Evolutionary conservation across 768 basidiomycete species (phyloP), one percentile per base, ranked within the genome.

Genomic region (Lactarius evosmus): DNA sequence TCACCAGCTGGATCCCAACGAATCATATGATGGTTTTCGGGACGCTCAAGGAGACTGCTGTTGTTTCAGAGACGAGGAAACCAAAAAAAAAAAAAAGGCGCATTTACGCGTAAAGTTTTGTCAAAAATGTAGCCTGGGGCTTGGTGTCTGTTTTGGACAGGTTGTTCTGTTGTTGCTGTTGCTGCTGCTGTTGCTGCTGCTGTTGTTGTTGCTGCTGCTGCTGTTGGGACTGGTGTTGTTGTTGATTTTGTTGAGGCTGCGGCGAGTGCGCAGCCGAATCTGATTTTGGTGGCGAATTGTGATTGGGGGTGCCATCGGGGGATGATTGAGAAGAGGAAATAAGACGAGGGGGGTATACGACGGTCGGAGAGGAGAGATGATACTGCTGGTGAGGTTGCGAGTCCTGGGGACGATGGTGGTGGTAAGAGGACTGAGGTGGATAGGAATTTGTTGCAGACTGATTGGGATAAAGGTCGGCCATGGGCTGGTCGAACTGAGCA

Each of bases 11-110:
- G 88, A 73, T 95, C 93, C 94, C 94, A 97, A 58, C 94, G 89
- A 74, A 97, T 95, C 90, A 96, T 95, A 75, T 94, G 91, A 70
- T 95, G 91, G 76, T 95, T 95, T 77, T 95, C 93, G 62, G 89
- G 85, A 54, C 92, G 87, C 75, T 94, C 93, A 73, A 94, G 85
- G 56, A 94, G 86, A 57, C 92, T 94, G 53, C 53, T 71, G 59
- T 67, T 29, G 53, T 49, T 17, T 33, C 19, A 30, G 30, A 63
- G 53, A 32, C 6, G 12, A 58, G 9, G 34, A 9, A 38, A 38
- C 7, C 7, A 38, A 4, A 19, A 32, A 52, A 12, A 9, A 30
- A 32, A 52, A 12, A 32, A 52, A 29, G 29, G 22, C 36, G 34
- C 30, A 87, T 90, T 71, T 72, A 93, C 93, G 89, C 89, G 84